Percentiles rank a stretch among this genome's conserved stretches.
Conservation (phyloP, 768 basidiomycete genomes). For the Leccinum longicurvipes region DNA sequence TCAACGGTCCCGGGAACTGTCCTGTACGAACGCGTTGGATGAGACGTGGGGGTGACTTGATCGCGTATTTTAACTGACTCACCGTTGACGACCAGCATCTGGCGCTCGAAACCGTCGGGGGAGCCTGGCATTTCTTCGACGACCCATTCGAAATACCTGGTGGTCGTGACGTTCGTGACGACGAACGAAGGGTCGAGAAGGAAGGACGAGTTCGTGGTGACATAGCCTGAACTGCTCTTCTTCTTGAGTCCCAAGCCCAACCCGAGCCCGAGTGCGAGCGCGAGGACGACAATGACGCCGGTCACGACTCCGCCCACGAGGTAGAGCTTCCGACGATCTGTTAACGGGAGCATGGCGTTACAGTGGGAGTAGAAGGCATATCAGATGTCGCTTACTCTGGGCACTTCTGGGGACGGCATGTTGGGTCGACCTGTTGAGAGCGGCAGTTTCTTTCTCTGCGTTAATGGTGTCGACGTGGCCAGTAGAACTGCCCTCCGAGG, state of each 20-base stretch:
- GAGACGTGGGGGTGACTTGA: neutral
- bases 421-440: neutral
- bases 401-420: neutral
- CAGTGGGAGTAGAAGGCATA: neutral
- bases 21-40: conserved; percentile 16
- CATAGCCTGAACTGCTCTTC: conserved; percentile 7
- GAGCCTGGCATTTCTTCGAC: conserved; percentile 36
- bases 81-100: conserved; percentile 49
- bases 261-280: conserved; percentile 28
- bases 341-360: neutral
- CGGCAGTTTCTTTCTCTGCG: conserved; percentile 1
- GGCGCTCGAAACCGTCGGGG: conserved; percentile 40
- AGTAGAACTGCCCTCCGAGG: conserved; percentile 7
- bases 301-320: conserved; percentile 14
- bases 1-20: conserved; percentile 34
- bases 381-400: conserved; percentile 9
- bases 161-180: conserved; percentile 31
- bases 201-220: conserved; percentile 28
- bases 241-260: conserved; percentile 28
- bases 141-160: conserved; percentile 44
- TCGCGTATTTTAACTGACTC: neutral
- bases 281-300: conserved; percentile 14
- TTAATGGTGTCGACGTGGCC: neutral
- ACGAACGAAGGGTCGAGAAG: conserved; percentile 29
- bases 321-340: conserved; percentile 22